A percentile compares a stretch with the other conserved stretches of the same genome.
phyloP scores from a whole-genome alignment of 2,329 filamentous ascomycete genomes.

The Ophiostoma sp. region DNA sequence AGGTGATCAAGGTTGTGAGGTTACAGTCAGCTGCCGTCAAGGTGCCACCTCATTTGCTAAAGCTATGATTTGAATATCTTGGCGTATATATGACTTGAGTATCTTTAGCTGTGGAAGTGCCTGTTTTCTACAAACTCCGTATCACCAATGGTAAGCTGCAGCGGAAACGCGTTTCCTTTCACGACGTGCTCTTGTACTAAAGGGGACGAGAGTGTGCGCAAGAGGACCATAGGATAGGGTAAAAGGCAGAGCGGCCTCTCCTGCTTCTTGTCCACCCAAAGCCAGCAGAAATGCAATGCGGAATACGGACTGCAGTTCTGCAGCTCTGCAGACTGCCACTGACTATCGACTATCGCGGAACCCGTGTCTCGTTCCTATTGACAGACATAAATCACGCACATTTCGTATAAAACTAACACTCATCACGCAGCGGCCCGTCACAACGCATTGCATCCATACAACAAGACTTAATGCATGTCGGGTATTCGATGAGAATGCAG shows the following conservation, averaged over 20 bases:
- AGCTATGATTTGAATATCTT: neutral
- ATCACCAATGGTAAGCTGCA: neutral
- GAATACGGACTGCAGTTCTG: too few relatives aligned
- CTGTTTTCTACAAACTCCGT: neutral
- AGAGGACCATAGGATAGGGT: neutral
- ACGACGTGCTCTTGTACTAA: neutral
- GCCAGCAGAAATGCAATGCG: too few relatives aligned
- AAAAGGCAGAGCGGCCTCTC: neutral
- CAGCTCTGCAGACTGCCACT: neutral
- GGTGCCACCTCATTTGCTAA: neutral
- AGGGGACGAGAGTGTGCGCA: neutral
- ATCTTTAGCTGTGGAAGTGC: neutral
- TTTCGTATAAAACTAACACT: neutral
- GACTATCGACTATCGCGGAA: neutral
- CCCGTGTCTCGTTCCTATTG: constrained; percentile 10
- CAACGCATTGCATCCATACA: constrained; percentile 7
- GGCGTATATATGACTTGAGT: neutral
- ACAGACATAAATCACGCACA: constrained; percentile 8
- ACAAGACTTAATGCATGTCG: neutral
- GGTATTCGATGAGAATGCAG: neutral
- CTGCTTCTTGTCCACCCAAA: neutral
- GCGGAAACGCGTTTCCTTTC: neutral
- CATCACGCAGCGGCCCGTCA: neutral
- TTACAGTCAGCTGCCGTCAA: neutral
- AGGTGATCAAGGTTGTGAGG: neutral